Percentiles rank a stretch among this genome's conserved stretches.
Conservation (phyloP, 2,329 filamentous ascomycete genomes). For the Scleromitrula shiraiana region DNA sequence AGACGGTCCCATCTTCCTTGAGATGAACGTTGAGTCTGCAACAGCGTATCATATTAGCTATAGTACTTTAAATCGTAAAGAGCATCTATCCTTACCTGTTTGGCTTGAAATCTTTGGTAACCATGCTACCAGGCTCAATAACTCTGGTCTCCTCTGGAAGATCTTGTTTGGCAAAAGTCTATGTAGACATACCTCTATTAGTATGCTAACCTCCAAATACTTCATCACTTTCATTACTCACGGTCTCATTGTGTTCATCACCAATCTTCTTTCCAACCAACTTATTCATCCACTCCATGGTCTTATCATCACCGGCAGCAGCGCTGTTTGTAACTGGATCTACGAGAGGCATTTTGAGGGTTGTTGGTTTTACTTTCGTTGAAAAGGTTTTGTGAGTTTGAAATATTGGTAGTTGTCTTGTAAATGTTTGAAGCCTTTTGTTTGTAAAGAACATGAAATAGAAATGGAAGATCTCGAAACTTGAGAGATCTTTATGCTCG, state of each 20-base stretch:
- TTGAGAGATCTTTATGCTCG: not conserved
- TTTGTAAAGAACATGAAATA: not conserved
- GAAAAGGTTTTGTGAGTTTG: slow-evolving; percentile 12
- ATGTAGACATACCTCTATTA: not conserved
- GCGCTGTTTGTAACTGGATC: slow-evolving; percentile 46
- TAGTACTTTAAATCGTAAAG: not conserved
- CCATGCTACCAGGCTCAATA: slow-evolving; percentile 47
- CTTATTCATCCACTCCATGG: slow-evolving; percentile 53
- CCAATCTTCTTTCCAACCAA: slow-evolving; percentile 56
- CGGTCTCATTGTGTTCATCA: slow-evolving; percentile 45
- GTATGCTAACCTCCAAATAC: too few relatives aligned
- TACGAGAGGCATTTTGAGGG: slow-evolving; percentile 54
- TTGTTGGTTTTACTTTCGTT: slow-evolving; percentile 12
- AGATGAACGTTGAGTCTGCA: slow-evolving; percentile 52
- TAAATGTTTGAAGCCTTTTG: slow-evolving; percentile 1
- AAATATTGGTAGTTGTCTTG: not conserved
- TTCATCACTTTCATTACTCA: too few relatives aligned
- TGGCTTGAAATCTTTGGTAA: slow-evolving; percentile 47
- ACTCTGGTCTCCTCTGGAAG: slow-evolving; percentile 49
- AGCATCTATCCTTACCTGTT: slow-evolving; percentile 21
- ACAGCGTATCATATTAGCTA: slow-evolving; percentile 12
- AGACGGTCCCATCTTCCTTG: slow-evolving; percentile 51
- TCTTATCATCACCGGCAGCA: slow-evolving; percentile 29
- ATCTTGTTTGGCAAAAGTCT: slow-evolving; percentile 54
- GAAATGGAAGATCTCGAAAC: too few relatives aligned